Evolutionary conservation across 257 asterid species (phyloP).

Genomic region (Leptodermis oblonga): DNA sequence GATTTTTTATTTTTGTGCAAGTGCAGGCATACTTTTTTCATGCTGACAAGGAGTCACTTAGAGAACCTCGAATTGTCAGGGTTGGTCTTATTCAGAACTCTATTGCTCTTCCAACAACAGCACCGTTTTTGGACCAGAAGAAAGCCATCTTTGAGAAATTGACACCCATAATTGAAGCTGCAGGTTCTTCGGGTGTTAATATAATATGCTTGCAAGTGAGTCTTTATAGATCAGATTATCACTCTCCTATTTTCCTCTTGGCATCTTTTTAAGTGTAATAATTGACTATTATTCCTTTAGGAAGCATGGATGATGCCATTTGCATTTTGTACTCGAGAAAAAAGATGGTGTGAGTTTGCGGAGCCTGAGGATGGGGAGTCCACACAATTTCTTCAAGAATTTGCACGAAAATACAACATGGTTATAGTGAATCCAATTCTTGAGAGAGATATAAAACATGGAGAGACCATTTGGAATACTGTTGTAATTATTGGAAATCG

Average conservation of each 20-base stretch:
- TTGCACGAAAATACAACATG: conserved; percentile 78
- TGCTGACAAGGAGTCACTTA: conserved; percentile 70
- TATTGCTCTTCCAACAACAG: conserved; percentile 66
- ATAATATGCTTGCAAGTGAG: conserved; percentile 86
- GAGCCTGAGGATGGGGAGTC: conserved; percentile 94
- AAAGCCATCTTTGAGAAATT: conserved; percentile 66
- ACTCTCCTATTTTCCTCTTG: conserved; percentile 4
- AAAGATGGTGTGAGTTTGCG: conserved; percentile 94
- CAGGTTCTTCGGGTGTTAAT: conserved; percentile 83
- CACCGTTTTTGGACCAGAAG: conserved; percentile 66
- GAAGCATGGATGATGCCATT: conserved; percentile 99
- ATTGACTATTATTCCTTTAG: conserved; percentile 29
- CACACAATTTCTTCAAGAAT: conserved; percentile 77
- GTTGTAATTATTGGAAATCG: conserved; percentile 85
- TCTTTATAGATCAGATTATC: conserved; percentile 10
- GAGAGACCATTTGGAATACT: conserved; percentile 90
- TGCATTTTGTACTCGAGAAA: conserved; percentile 98
- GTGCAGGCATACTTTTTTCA: conserved; percentile 65
- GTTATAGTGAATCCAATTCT: conserved; percentile 87
- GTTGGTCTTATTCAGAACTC: conserved; percentile 91
- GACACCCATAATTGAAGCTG: conserved; percentile 79
- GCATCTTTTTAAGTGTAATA: conserved; percentile 18
- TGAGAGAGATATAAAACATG: conserved; percentile 91
- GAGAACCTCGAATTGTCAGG: conserved; percentile 78
- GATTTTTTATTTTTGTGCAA: background rate